Percentiles rank a stretch among this genome's conserved stretches.
Evolutionary conservation across 2,329 filamentous ascomycete species (phyloP).

Genomic region (Colletotrichum tabaci): DNA sequence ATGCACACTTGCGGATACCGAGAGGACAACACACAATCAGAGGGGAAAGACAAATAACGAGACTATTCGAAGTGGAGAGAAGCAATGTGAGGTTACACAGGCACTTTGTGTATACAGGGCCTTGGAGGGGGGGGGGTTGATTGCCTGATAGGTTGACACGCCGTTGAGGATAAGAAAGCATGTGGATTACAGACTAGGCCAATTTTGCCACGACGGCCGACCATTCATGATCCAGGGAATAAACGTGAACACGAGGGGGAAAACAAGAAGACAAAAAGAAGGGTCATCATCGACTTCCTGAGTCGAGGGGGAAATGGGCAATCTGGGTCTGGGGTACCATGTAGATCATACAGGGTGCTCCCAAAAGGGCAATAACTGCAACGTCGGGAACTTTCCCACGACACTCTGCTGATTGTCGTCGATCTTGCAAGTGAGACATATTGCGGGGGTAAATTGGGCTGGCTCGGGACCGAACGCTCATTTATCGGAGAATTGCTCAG

Average conservation of each 20-base stretch:
- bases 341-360: not conserved
- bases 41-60: not conserved
- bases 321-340: too few species aligned
- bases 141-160: slow-evolving; percentile 14
- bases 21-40: not conserved
- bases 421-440: slow-evolving; percentile 14
- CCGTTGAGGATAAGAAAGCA: slow-evolving; percentile 14
- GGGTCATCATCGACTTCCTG: not conserved
- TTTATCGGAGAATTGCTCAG: slow-evolving; percentile 12
- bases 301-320: not conserved
- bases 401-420: not conserved
- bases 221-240: not conserved
- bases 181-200: not conserved
- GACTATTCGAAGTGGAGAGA: slow-evolving; percentile 11
- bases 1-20: not conserved
- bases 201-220: not conserved
- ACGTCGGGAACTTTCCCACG: not conserved
- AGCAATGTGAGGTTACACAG: slow-evolving; percentile 20
- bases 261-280: too few species aligned
- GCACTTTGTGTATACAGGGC: slow-evolving; percentile 4
- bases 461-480: slow-evolving; percentile 37
- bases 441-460: slow-evolving; percentile 18
- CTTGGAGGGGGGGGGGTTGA: not conserved
- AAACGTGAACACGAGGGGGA: not conserved
- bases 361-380: not conserved